These are phyloP conservation scores for Silene latifolia DNA, from an alignment of 148 eudicot species.

Conservation along the genomic window DNA sequence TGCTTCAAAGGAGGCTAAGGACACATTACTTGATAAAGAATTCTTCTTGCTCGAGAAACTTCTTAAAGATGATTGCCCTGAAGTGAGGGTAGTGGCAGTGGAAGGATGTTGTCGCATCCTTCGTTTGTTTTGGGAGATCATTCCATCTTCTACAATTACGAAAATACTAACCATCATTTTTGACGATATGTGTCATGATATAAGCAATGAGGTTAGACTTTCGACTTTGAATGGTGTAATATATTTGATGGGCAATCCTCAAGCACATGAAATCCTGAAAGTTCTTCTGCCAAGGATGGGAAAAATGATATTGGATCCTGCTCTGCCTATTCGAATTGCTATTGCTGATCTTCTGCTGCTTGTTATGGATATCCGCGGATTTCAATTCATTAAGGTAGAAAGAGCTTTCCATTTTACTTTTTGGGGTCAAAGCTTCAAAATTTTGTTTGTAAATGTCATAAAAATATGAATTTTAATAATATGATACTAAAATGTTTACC, in stretches of 20 bases:
- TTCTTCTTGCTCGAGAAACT: slow-evolving; percentile 76
- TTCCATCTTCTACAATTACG: slow-evolving; percentile 80
- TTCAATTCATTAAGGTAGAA: slow-evolving; percentile 84
- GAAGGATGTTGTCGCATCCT: slow-evolving; percentile 94
- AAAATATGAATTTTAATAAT: too few relatives aligned
- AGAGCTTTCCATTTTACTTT: not conserved
- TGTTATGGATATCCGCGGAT: slow-evolving; percentile 60
- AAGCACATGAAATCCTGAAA: slow-evolving; percentile 85
- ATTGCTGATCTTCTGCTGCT: slow-evolving; percentile 66
- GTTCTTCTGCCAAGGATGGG: slow-evolving; percentile 81
- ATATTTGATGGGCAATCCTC: slow-evolving; percentile 88
- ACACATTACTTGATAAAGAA: slow-evolving; percentile 69
- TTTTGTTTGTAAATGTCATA: not conserved
- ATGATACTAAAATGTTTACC: too few relatives aligned
- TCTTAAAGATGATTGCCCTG: slow-evolving; percentile 81
- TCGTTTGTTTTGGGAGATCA: slow-evolving; percentile 86
- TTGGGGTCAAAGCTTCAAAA: not conserved
- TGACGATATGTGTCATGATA: slow-evolving; percentile 68
- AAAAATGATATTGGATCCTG: slow-evolving; percentile 59
- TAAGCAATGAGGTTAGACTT: slow-evolving; percentile 73
- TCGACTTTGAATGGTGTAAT: slow-evolving; percentile 77
- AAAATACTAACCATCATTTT: slow-evolving; percentile 65
- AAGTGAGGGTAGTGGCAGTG: slow-evolving; percentile 80
- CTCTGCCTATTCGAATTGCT: slow-evolving; percentile 62
- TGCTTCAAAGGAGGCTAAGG: slow-evolving; percentile 78